Evolutionary conservation across 768 basidiomycete species (phyloP), one percentile per base, ranked within the genome.

Genomic region (Pleurotus djamor): DNA sequence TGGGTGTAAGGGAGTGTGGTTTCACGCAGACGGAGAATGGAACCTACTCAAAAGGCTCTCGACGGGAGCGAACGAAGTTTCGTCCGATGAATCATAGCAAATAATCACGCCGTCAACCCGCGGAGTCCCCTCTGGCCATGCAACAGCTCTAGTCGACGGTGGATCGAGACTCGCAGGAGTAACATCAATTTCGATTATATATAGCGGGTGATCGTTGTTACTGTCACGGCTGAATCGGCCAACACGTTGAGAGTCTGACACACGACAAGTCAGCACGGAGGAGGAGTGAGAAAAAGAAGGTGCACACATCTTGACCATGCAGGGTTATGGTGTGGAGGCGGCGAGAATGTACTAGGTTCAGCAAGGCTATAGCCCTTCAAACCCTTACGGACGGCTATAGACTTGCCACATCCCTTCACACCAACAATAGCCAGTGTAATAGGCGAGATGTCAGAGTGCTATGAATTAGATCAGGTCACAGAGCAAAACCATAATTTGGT

Each of bases 351-450:
- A 16, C 67, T 68, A 35, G 81, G 69, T 56, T 82, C 79, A 36
- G 76, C 73, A 13, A 91, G 74, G 13, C 78, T 76, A 64, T 84
- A 87, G 2, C 80, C 77, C 62, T 83, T 86, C 58, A 94, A 76
- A 9, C 93, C 94, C 68, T 87, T 88, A 37, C 79, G 77, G 62
- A 97, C 91, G 52, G 93, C 81, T 2, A 86, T 84, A 1, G 92
- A 88, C 74, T 98, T 98, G 61, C 96, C 96, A 60, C 91, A 94
- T 36, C 86, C 83, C 41, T 80, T 71, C 10, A 84, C 81, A 12
- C 96, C 96, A 41, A 96, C 80, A 36, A 98, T 86, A 35, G 88
- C 87, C 34, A 98, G 76, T 7, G 86, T 84, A 51, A 90, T 70
- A 49, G 72, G 71, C n/a, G 66, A 63, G 58, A 64, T 67, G 55